Percentiles rank a stretch among this genome's conserved stretches.
phyloP scores from a whole-genome alignment of 208 protist species.

The Trichomonas gallinae region DNA sequence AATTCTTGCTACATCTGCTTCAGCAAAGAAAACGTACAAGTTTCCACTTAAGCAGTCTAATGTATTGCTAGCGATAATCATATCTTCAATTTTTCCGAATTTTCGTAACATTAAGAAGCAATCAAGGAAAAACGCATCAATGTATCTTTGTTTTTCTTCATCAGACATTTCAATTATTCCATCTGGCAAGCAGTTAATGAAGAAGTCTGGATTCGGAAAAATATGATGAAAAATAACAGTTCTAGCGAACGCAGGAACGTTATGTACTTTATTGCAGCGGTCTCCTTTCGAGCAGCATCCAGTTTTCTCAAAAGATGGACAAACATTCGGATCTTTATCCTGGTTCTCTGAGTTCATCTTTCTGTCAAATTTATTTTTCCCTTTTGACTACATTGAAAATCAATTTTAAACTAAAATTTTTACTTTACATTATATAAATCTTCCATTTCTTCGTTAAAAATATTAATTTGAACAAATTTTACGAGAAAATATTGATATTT shows the following conservation, averaged over 20 bases:
- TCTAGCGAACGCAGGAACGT: neutral
- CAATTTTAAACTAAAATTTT: too few relatives aligned
- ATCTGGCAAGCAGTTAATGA: neutral
- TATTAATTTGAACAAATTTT: too few relatives aligned
- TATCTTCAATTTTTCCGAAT: neutral
- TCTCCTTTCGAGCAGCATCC: neutral
- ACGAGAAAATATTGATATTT: too few relatives aligned
- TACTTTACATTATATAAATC: too few relatives aligned
- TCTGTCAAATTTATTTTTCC: neutral
- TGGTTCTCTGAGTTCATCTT: neutral
- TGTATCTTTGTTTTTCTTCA: neutral
- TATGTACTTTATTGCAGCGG: neutral
- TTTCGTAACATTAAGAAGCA: neutral
- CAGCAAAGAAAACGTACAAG: neutral
- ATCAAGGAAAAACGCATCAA: neutral
- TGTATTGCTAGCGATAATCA: neutral
- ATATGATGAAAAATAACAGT: conserved; percentile 1
- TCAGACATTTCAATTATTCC: neutral
- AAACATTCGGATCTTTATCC: neutral
- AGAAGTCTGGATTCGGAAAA: neutral
- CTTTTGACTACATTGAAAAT: too few relatives aligned
- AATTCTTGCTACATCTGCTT: neutral
- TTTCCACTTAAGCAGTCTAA: neutral
- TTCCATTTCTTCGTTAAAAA: too few relatives aligned
- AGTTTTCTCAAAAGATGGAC: neutral